These are phyloP conservation scores for Trichoderma semiorbis DNA, from an alignment of 2,329 filamentous ascomycete genomes.

Conservation along the genomic window DNA sequence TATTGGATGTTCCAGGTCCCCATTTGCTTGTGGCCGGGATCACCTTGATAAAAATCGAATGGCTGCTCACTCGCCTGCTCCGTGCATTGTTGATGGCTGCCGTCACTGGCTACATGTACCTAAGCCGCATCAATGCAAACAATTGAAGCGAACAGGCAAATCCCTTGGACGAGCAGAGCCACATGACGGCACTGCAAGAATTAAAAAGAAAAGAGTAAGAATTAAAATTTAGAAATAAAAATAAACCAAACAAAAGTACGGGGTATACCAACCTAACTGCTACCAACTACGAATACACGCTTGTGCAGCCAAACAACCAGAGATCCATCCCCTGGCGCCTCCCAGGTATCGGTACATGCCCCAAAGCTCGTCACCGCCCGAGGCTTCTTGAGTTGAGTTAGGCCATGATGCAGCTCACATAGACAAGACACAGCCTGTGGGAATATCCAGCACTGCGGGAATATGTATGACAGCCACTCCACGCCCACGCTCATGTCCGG, in stretches of 20 bases:
- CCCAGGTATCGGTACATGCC: neutral
- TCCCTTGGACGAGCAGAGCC: neutral
- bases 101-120: neutral
- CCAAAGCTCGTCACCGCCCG: neutral
- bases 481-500: neutral
- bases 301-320: neutral
- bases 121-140: neutral
- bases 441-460: conserved; percentile 6
- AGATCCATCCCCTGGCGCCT: neutral
- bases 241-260: neutral
- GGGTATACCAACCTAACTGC: neutral
- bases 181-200: neutral
- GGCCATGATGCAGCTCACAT: neutral
- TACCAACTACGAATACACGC: neutral
- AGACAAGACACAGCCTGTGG: neutral
- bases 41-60: neutral
- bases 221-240: neutral
- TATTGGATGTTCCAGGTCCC: neutral
- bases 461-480: conserved; percentile 12
- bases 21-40: neutral
- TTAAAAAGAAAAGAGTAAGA: neutral
- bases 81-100: neutral
- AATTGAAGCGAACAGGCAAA: neutral
- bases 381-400: neutral
- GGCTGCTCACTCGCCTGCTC: neutral